Base-by-base conservation (phyloP, 1,284 basidiomycete species). In the Ustilago curta region DNA sequence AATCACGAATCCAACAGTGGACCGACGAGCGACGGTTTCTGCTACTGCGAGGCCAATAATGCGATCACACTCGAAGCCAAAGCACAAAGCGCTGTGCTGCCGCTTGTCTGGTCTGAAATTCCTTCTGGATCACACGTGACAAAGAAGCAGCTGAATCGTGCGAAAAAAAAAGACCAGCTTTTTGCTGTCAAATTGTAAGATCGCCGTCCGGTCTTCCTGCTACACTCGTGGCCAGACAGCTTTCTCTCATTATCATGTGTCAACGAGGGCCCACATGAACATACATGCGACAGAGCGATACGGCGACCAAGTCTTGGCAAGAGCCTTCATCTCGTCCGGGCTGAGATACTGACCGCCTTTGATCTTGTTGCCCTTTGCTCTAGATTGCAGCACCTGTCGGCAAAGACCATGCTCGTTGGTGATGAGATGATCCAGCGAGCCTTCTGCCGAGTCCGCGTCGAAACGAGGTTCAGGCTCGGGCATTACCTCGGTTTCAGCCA, bases 261-360 rank as follows among this genome's bases (percentile, higher is more conserved):
- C 78, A 8, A 79, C 72, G 19, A 80, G 60, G 9, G 76, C 62
- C 81, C 81, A 84, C 71, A 84, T 70, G 53, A 82, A 77, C 65
- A 81, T 75, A 51, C 70, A 68, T 1, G 81, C 83, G 5, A 84
- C 73, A 7, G 73, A 76, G 19, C 82, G 78, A 47, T 77, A 84
- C 2, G 83, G 83, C 9, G 59, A 70, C 83, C 83, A 84, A 0
- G 57, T 49, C 27, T 59, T 62, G 1, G 82, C 77, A 1, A 84
- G 76, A 21, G 68, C 67, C 52, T 72, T 61, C 83, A 84, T 84
- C 60, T 84, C 83, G 23, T 76, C 62, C 1, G 76, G 75, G 32
- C 76, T 81, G 50, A 83, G 59, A 42, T 83, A 84, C 50, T 80
- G 75, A 0, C 79, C 75, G 18, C 78, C 80, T 43, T 81, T 81